Evolutionary conservation across 164 flowering plant species (phyloP).

Genomic region (Chimonanthus praecox): DNA sequence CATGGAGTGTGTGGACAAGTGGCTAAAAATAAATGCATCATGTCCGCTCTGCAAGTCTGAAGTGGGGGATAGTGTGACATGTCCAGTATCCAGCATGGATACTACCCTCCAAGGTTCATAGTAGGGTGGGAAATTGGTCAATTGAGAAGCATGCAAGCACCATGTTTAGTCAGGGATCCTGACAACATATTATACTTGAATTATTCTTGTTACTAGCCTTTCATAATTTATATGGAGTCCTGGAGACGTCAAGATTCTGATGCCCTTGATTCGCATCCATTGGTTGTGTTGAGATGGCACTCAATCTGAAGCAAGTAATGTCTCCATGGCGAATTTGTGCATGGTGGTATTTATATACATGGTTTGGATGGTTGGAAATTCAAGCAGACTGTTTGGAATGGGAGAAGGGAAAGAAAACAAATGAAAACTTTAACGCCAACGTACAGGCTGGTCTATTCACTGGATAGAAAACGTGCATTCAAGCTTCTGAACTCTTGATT

Average conservation of each 20-base stretch:
- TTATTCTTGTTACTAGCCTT: not conserved
- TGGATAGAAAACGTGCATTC: not conserved
- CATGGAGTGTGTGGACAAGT: constrained; percentile 60
- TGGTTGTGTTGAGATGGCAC: not conserved
- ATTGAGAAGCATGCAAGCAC: constrained; percentile 11
- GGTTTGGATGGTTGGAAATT: not conserved
- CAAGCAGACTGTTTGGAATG: not conserved
- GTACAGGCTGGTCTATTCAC: not conserved
- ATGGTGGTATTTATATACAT: too few species aligned
- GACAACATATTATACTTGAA: not conserved
- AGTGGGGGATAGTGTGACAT: constrained; percentile 28
- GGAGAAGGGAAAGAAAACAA: not conserved
- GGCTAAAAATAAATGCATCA: constrained; percentile 62
- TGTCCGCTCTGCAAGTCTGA: constrained; percentile 72
- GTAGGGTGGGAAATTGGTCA: constrained; percentile 8
- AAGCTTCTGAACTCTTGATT: not conserved
- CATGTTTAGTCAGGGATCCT: not conserved
- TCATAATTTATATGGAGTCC: not conserved
- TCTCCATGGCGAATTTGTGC: not conserved
- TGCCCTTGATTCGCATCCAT: not conserved
- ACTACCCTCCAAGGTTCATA: not conserved
- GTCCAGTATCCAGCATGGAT: constrained; percentile 10
- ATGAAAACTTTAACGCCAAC: too few species aligned
- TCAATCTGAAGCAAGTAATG: not conserved
- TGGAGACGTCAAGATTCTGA: not conserved